A percentile compares a stretch with the other conserved stretches of the same genome.
phyloP scores from a whole-genome alignment of 2,329 filamentous ascomycete genomes.

The Ophiostoma montium region DNA sequence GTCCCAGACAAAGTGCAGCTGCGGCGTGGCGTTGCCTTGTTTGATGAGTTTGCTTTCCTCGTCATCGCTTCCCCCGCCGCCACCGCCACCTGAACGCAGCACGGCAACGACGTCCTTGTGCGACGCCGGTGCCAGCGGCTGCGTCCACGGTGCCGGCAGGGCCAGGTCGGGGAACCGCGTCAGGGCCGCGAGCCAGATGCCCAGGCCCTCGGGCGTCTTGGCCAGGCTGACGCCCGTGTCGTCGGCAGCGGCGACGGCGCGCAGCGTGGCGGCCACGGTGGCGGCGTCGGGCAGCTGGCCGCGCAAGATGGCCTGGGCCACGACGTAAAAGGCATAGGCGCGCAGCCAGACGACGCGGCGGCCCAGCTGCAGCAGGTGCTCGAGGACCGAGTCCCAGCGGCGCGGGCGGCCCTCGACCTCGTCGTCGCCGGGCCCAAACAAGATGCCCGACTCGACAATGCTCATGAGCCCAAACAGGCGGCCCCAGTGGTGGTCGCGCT shows the following conservation, averaged over 20 bases:
- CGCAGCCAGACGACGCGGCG: slow-evolving; percentile 79
- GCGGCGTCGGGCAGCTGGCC: slow-evolving; percentile 41
- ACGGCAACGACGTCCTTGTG: slow-evolving; percentile 57
- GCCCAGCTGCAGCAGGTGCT: slow-evolving; percentile 58
- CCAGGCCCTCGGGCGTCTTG: slow-evolving; percentile 76
- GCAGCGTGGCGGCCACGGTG: slow-evolving; percentile 43
- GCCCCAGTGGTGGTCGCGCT: slow-evolving; percentile 73
- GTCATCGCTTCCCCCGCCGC: slow-evolving; percentile 19
- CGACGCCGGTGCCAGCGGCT: slow-evolving; percentile 59
- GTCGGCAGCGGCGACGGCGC: slow-evolving; percentile 43
- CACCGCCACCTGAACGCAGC: slow-evolving; percentile 42
- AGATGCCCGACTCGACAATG: slow-evolving; percentile 63
- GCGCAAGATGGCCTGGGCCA: slow-evolving; percentile 53
- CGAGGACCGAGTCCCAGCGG: slow-evolving; percentile 54
- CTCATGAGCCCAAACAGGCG: slow-evolving; percentile 78
- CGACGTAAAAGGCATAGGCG: slow-evolving; percentile 72
- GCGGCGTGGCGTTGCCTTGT: slow-evolving; percentile 63
- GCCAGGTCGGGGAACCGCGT: slow-evolving; percentile 49
- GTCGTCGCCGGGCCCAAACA: slow-evolving; percentile 33
- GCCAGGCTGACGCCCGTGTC: slow-evolving; percentile 41
- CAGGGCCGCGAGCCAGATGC: slow-evolving; percentile 66
- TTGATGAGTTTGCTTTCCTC: slow-evolving; percentile 24
- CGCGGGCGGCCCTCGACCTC: slow-evolving; percentile 1
- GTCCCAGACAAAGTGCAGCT: slow-evolving; percentile 80
- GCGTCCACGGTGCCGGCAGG: slow-evolving; percentile 61